phyloP scores from a whole-genome alignment of 2,329 filamentous ascomycete genomes.

The Sporothrix brunneoviolacea region DNA sequence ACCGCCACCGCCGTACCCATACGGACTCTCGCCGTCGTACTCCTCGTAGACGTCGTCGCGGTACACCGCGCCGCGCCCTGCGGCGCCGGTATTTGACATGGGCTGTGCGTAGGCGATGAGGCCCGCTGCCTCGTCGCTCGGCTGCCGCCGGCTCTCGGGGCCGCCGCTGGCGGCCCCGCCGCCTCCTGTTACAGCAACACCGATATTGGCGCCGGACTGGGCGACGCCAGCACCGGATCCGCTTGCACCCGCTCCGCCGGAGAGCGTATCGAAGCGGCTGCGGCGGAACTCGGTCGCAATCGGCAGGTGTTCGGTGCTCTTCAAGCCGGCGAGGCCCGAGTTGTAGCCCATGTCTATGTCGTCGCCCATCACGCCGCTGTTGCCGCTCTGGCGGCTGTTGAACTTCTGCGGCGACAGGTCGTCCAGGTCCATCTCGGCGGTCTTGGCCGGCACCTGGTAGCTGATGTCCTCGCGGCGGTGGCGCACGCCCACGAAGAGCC shows the following conservation, averaged over 20 bases:
- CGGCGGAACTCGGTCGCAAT: slow-evolving; percentile 33
- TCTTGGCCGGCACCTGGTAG: slow-evolving; percentile 32
- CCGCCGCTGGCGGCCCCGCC: not conserved
- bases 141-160: slow-evolving; percentile 10
- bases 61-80: not conserved
- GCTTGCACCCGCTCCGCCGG: not conserved
- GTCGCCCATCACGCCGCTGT: slow-evolving; percentile 10
- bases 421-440: slow-evolving; percentile 30
- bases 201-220: too few relatives aligned
- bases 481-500: slow-evolving; percentile 71
- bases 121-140: slow-evolving; percentile 25
- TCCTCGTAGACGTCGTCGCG: not conserved
- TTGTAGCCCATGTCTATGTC: slow-evolving; percentile 17
- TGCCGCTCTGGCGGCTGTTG: not conserved
- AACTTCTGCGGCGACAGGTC: slow-evolving; percentile 23
- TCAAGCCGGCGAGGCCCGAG: slow-evolving; percentile 18
- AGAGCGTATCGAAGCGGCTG: slow-evolving; percentile 22
- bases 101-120: slow-evolving; percentile 32
- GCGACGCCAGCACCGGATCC: not conserved
- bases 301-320: slow-evolving; percentile 34
- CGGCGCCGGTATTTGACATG: slow-evolving; percentile 16
- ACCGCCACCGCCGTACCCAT: not conserved
- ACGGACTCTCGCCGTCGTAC: not conserved
- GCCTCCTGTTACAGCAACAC: too few relatives aligned
- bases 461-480: slow-evolving; percentile 47